These are phyloP conservation scores for Anacardium occidentale DNA, from an alignment of 345 rosid species.

Conservation along the genomic window DNA sequence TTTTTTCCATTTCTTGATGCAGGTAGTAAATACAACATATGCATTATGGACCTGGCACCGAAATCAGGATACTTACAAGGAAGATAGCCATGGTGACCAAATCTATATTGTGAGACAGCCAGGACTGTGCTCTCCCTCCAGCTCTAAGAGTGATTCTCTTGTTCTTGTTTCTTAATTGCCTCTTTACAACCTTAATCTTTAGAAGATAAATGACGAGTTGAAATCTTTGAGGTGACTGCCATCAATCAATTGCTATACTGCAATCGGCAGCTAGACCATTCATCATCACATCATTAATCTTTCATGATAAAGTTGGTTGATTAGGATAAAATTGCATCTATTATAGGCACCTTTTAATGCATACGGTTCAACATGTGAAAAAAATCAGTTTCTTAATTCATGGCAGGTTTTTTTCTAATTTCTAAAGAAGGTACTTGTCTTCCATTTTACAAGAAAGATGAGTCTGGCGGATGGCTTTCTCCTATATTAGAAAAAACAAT, in stretches of 20 bases:
- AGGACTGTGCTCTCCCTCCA: slow-evolving; percentile 40
- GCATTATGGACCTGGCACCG: slow-evolving; percentile 93
- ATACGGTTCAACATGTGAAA: background rate
- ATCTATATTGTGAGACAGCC: slow-evolving; percentile 75
- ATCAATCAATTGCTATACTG: too few species aligned
- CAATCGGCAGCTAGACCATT: too few species aligned
- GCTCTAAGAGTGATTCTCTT: slow-evolving; percentile 22
- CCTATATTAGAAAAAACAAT: background rate
- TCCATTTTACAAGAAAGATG: background rate
- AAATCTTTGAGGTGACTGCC: too few species aligned
- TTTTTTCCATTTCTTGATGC: slow-evolving; percentile 8
- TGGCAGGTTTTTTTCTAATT: background rate
- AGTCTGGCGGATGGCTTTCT: background rate
- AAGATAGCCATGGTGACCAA: slow-evolving; percentile 46
- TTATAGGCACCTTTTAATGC: background rate
- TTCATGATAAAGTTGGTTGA: background rate
- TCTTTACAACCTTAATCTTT: background rate
- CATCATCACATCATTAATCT: too few species aligned
- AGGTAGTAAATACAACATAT: slow-evolving; percentile 71
- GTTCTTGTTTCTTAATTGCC: background rate
- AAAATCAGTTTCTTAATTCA: background rate
- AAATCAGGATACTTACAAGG: slow-evolving; percentile 63
- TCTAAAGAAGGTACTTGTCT: background rate
- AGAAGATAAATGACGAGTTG: background rate
- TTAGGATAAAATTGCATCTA: background rate